Percentiles rank a stretch among this genome's conserved stretches.
Evolutionary conservation across 768 basidiomycete genomes (phyloP).

Genomic region (Phallus indusiatus): DNA sequence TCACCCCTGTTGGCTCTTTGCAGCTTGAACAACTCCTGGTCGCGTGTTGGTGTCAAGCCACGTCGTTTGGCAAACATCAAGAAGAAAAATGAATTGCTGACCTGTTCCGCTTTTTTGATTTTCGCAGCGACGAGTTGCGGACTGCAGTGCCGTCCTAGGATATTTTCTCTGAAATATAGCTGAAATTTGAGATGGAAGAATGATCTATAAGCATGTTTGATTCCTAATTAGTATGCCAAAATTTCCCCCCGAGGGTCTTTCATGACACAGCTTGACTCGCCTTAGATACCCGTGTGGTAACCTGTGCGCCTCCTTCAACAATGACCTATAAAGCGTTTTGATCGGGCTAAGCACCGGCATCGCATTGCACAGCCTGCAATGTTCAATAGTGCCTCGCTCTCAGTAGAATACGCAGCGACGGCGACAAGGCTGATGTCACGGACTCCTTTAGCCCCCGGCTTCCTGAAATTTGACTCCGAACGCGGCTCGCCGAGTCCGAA

Average conservation of each 20-base stretch:
- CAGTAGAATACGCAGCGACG: neutral
- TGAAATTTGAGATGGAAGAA: neutral
- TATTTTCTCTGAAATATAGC: constrained; percentile 5
- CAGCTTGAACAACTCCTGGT: constrained; percentile 45
- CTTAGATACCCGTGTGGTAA: constrained; percentile 40
- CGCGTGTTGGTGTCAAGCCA: neutral
- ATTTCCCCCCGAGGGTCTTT: no score
- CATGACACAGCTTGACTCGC: constrained; percentile 21
- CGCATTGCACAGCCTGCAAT: neutral
- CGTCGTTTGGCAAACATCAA: no score
- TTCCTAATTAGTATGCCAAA: no score
- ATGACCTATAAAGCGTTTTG: constrained; percentile 28
- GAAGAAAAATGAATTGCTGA: neutral
- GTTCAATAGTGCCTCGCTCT: no score
- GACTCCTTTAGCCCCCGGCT: no score
- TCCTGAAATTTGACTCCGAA: no score
- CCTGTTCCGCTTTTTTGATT: neutral
- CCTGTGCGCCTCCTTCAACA: constrained; percentile 31
- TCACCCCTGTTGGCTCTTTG: constrained; percentile 44
- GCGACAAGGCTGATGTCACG: no score
- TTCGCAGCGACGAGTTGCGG: constrained; percentile 5
- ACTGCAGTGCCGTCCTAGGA: neutral
- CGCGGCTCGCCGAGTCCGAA: no score
- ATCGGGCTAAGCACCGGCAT: neutral
- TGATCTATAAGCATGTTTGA: neutral